Conservation (phyloP, 257 asterid species). For the Salvia rosmarinus region DNA sequence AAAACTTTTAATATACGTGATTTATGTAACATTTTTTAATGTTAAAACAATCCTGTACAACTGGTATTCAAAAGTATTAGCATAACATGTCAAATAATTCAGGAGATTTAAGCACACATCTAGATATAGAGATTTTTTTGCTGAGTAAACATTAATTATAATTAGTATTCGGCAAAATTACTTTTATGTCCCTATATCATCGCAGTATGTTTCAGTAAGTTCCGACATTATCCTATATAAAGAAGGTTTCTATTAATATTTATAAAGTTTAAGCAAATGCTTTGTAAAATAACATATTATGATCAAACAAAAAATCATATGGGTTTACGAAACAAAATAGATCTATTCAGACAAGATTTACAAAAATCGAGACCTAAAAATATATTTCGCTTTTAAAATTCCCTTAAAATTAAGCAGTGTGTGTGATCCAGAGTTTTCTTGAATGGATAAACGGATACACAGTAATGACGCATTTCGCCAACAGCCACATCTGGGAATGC, state of each 20-base stretch:
- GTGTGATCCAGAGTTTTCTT: background rate
- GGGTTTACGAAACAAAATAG: too few relatives aligned
- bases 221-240: too few relatives aligned
- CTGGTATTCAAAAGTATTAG: background rate
- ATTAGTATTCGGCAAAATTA: too few relatives aligned
- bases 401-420: background rate
- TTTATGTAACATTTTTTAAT: background rate
- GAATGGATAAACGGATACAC: background rate
- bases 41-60: background rate
- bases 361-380: background rate
- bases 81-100: background rate
- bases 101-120: background rate
- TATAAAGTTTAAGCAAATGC: too few relatives aligned
- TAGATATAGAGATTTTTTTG: too few relatives aligned
- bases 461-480: background rate
- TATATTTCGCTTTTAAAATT: background rate
- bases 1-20: background rate
- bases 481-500: constrained; percentile 10
- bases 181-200: too few relatives aligned
- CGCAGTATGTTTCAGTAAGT: too few relatives aligned
- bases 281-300: too few relatives aligned
- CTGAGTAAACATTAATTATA: too few relatives aligned
- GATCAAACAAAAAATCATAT: too few relatives aligned
- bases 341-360: too few relatives aligned
- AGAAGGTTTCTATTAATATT: too few relatives aligned